Percentiles rank a stretch among this genome's conserved stretches.
phyloP scores from a whole-genome alignment of 495 filamentous ascomycete species.

The Xylaria palmicola region DNA sequence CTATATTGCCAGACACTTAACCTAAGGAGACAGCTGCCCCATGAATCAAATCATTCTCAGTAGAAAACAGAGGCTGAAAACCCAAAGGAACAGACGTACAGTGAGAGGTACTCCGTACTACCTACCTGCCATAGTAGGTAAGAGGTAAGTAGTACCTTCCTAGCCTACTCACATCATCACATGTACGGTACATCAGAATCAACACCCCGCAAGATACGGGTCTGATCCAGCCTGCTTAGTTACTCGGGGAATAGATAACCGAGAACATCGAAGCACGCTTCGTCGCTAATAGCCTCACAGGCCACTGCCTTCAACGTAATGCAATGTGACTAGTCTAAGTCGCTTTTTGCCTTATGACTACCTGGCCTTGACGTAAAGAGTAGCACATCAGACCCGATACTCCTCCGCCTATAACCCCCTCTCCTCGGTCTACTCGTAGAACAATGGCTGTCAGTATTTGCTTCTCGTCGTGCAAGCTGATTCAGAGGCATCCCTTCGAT shows the following conservation, averaged over 20 bases:
- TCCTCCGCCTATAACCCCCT: neutral
- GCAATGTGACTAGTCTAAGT: too few relatives aligned
- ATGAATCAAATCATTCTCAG: too few relatives aligned
- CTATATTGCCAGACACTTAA: too few relatives aligned
- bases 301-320: neutral
- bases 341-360: neutral
- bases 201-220: conserved; percentile 2
- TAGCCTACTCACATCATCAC: too few relatives aligned
- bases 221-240: neutral
- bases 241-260: neutral
- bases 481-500: neutral
- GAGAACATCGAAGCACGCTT: neutral
- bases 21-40: too few relatives aligned
- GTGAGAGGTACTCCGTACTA: too few relatives aligned
- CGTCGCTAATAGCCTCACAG: neutral
- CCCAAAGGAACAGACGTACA: too few relatives aligned
- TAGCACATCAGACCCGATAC: neutral
- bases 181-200: neutral
- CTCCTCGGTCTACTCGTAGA: neutral
- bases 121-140: neutral
- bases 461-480: neutral
- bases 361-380: neutral
- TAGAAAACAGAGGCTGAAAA: too few relatives aligned
- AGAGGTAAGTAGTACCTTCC: neutral
- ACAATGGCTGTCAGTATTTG: conserved; percentile 29